Evolutionary conservation across 2,329 filamentous ascomycete genomes (phyloP).

Genomic region (Cordyceps cateniannulata): DNA sequence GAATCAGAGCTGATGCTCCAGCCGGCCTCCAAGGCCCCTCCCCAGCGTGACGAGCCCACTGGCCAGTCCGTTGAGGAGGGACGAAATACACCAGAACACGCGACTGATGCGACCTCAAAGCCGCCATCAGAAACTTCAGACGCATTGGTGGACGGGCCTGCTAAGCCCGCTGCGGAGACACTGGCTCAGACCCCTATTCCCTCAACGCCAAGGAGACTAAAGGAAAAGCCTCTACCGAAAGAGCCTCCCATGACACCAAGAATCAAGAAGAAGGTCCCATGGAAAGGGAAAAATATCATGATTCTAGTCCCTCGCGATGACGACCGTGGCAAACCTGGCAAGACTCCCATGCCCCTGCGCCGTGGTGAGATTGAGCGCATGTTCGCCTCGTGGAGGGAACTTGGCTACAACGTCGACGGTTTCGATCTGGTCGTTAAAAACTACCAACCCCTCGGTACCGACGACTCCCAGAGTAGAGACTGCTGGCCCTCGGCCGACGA

Average conservation of each 20-base stretch:
- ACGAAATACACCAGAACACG: neutral
- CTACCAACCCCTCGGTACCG: slow-evolving; percentile 29
- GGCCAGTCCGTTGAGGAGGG: slow-evolving; percentile 4
- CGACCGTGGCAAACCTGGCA: slow-evolving; percentile 52
- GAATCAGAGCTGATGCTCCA: slow-evolving; percentile 24
- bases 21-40: slow-evolving; percentile 15
- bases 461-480: slow-evolving; percentile 56
- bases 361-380: slow-evolving; percentile 53
- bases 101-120: slow-evolving; percentile 16
- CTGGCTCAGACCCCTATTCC: slow-evolving; percentile 22
- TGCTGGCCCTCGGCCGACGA: slow-evolving; percentile 62
- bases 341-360: slow-evolving; percentile 47
- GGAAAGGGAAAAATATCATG: slow-evolving; percentile 69
- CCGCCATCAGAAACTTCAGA: slow-evolving; percentile 18
- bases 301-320: slow-evolving; percentile 64
- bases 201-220: slow-evolving; percentile 29
- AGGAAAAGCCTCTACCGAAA: slow-evolving; percentile 31
- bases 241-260: slow-evolving; percentile 44
- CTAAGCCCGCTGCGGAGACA: slow-evolving; percentile 19
- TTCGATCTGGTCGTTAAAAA: slow-evolving; percentile 57
- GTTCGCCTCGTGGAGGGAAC: slow-evolving; percentile 58
- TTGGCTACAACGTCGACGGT: slow-evolving; percentile 62
- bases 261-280: slow-evolving; percentile 64
- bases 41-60: neutral
- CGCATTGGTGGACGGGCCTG: neutral